phyloP scores from a whole-genome alignment of 345 rosid genomes.

The Eucalyptus sp. region DNA sequence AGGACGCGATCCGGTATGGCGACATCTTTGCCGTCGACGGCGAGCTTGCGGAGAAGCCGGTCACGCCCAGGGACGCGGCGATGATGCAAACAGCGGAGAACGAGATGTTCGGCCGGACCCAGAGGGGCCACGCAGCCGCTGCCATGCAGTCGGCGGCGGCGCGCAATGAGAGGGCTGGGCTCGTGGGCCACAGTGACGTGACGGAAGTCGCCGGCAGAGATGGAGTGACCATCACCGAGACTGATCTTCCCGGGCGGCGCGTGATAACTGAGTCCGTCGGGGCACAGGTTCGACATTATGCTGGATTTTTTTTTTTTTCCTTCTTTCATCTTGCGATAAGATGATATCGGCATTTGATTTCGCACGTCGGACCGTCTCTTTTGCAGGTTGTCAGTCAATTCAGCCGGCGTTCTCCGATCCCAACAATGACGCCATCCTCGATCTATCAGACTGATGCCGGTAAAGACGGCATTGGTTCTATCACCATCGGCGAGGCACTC shows the following conservation, averaged over 20 bases:
- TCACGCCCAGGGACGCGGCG: constrained; percentile 19
- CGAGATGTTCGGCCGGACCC: constrained; percentile 6
- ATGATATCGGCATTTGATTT: background rate
- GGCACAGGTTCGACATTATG: constrained; percentile 10
- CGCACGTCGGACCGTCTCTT: background rate
- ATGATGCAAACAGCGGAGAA: constrained; percentile 24
- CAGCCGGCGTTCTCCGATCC: background rate
- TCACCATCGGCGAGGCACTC: constrained; percentile 66
- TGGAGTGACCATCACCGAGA: constrained; percentile 2
- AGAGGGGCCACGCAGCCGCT: constrained; percentile 5
- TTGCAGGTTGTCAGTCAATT: constrained; percentile 1
- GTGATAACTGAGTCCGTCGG: constrained; percentile 10
- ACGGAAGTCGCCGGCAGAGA: background rate
- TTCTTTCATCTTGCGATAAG: fast-evolving
- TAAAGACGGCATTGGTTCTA: constrained; percentile 3
- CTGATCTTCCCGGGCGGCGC: constrained; percentile 1
- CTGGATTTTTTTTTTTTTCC: too few relatives aligned
- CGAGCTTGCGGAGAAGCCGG: constrained; percentile 10
- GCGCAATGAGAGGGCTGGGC: constrained; percentile 10
- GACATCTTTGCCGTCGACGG: constrained; percentile 15
- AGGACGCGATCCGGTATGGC: constrained; percentile 13
- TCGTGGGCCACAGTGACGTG: background rate
- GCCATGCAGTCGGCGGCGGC: constrained; percentile 21
- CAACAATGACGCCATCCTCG: background rate
- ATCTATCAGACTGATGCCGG: background rate